phyloP scores from a whole-genome alignment of 2,329 filamentous ascomycete species.

The Fusarium piperis region DNA sequence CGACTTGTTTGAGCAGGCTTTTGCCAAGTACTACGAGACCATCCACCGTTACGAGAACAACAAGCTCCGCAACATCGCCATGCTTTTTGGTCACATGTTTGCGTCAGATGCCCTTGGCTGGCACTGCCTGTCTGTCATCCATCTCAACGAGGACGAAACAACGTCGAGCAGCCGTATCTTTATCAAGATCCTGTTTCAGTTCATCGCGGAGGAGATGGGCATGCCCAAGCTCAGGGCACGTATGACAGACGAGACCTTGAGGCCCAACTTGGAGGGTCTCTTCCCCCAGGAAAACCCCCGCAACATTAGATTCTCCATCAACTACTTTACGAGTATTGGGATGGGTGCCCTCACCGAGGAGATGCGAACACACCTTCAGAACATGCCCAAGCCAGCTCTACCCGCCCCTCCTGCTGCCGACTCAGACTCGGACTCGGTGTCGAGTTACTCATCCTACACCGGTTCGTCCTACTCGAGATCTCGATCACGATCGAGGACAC shows the following conservation, averaged over 20 bases:
- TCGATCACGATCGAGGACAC: constrained; percentile 56
- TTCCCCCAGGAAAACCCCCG: constrained; percentile 91
- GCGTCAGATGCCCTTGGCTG: constrained; percentile 90
- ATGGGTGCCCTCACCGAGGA: constrained; percentile 95
- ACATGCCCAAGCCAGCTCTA: constrained; percentile 84
- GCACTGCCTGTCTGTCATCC: constrained; percentile 86
- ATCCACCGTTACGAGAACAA: constrained; percentile 98
- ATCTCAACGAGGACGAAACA: constrained; percentile 95
- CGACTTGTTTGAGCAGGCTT: constrained; percentile 89
- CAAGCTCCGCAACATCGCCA: constrained; percentile 90
- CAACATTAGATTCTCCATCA: constrained; percentile 96
- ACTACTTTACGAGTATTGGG: constrained; percentile 98
- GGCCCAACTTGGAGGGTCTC: constrained; percentile 81
- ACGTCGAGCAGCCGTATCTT: constrained; percentile 97
- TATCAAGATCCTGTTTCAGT: constrained; percentile 97
- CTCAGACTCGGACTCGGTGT: constrained; percentile 77
- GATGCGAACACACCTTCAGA: constrained; percentile 91
- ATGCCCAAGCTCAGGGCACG: constrained; percentile 81
- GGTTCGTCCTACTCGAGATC: constrained; percentile 68
- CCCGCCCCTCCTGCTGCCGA: constrained; percentile 69
- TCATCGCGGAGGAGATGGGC: constrained; percentile 86
- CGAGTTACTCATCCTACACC: constrained; percentile 81
- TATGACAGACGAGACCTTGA: constrained; percentile 80
- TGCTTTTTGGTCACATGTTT: constrained; percentile 93
- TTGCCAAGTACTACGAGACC: constrained; percentile 94